A percentile compares a stretch with the other conserved stretches of the same genome.
These are phyloP conservation scores for Protomyces lactucae-debilis DNA, from an alignment of 1,139 yeast species.

Conservation along the genomic window DNA sequence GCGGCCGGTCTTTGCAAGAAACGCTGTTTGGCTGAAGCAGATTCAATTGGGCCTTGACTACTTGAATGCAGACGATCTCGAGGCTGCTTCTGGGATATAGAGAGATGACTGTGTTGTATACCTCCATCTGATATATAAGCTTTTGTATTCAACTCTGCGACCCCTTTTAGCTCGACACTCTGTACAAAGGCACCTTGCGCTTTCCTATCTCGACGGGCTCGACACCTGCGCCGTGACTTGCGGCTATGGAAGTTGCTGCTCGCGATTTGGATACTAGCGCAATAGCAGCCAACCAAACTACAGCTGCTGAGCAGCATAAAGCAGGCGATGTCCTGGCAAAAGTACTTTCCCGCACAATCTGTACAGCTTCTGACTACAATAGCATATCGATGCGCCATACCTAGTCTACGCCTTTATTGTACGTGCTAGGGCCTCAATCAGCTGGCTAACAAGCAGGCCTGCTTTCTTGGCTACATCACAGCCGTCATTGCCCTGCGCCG, in stretches of 20 bases:
- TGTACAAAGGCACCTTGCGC: too few species aligned
- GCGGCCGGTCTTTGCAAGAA: constrained; percentile 44
- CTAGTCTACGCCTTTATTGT: neutral
- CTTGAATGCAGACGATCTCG: constrained; percentile 48
- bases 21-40: constrained; percentile 44
- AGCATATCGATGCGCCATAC: neutral
- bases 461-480: neutral
- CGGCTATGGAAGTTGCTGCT: too few species aligned
- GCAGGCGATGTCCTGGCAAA: neutral
- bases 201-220: too few species aligned
- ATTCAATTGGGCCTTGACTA: constrained; percentile 43
- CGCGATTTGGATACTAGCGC: too few species aligned
- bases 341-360: neutral
- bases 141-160: too few species aligned
- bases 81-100: constrained; percentile 3
- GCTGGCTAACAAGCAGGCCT: neutral
- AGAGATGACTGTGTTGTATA: too few species aligned
- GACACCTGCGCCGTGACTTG: too few species aligned
- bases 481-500: neutral
- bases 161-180: too few species aligned
- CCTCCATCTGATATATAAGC: too few species aligned
- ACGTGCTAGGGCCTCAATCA: neutral
- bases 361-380: neutral
- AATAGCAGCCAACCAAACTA: too few species aligned
- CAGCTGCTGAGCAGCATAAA: too few species aligned